Evolutionary conservation across 2,329 filamentous ascomycete genomes (phyloP).

Genomic region (Raffaelea deltoideospora): DNA sequence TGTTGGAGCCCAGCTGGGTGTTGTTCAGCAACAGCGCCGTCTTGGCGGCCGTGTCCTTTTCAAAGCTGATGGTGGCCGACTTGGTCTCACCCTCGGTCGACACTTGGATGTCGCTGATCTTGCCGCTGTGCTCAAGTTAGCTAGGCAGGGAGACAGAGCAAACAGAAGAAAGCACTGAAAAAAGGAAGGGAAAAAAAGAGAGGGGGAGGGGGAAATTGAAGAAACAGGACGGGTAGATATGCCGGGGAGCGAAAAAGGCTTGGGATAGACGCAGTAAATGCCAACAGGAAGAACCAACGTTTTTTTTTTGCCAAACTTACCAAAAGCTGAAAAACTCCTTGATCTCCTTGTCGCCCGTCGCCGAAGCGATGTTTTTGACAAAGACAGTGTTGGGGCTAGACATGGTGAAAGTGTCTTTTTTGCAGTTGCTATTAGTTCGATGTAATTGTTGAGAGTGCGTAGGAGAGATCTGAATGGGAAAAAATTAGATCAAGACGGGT

Average conservation of each 20-base stretch:
- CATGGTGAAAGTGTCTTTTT: no score
- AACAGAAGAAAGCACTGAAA: background rate
- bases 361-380: conserved; percentile 73
- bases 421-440: no score
- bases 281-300: background rate
- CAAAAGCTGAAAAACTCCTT: conserved; percentile 95
- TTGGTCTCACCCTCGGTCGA: conserved; percentile 54
- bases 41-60: conserved; percentile 93
- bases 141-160: background rate
- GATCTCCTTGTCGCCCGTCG: conserved; percentile 81
- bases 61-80: conserved; percentile 84
- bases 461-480: background rate
- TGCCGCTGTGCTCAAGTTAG: conserved; percentile 50
- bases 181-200: background rate
- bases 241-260: background rate
- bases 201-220: background rate
- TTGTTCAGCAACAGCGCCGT: conserved; percentile 94
- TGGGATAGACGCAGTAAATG: background rate
- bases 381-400: conserved; percentile 22
- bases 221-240: no score
- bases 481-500: no score
- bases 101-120: conserved; percentile 73
- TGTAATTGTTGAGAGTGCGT: background rate
- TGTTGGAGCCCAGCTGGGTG: conserved; percentile 78
- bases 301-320: conserved; percentile 42